Base-by-base conservation (phyloP, 345 rosid species). In the Euphorbia peplus region DNA sequence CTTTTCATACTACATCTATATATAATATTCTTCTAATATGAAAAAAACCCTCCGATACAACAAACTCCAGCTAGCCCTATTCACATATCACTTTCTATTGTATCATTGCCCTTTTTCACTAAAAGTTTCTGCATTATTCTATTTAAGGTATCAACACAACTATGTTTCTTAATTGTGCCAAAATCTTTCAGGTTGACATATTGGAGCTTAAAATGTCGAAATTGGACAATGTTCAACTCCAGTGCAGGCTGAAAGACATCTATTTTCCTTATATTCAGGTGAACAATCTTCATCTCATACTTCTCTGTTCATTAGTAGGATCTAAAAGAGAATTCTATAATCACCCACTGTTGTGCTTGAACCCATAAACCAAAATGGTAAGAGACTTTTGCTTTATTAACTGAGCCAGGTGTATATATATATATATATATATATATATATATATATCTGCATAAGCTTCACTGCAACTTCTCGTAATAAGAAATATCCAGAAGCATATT, bases 241-340 rank as follows among this genome's bases (percentile, higher is more conserved):
- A 68, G 69, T 88, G 92, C 83, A 86, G 65, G 78, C 83, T 90
- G 67, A 90, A 88, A 88, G 96, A 90, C 79, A 85, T 88, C 50
- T 90, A 90, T 72, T 90, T 90, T 71, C 92, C 96, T 12, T 90
- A 86, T 69, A 82, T 90, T 76, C 93, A 90, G 93, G 96, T 88
- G 32, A 8, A 3, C 14, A 0, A 41, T 4, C 8, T 28, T 42
- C 5, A 4, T 56, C 35, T 56, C 2, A 14, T 56, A 5, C 35
- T 56, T 24, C 15, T 56, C 0, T n/a, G 6, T 50, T 50, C 54
- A 50, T 18, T 50, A 18, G 22, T 50, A 18, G 6, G 19, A 3
- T 18, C 7, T n/a, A 50, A 2, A 50, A n/a, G 21, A 18, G 19
- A 25, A 52, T 10, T 11, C 26, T 28, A 12, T 56, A 25, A 56